These are phyloP conservation scores for Sporothrix globosa DNA, from an alignment of 2,329 filamentous ascomycete genomes.

Conservation along the genomic window DNA sequence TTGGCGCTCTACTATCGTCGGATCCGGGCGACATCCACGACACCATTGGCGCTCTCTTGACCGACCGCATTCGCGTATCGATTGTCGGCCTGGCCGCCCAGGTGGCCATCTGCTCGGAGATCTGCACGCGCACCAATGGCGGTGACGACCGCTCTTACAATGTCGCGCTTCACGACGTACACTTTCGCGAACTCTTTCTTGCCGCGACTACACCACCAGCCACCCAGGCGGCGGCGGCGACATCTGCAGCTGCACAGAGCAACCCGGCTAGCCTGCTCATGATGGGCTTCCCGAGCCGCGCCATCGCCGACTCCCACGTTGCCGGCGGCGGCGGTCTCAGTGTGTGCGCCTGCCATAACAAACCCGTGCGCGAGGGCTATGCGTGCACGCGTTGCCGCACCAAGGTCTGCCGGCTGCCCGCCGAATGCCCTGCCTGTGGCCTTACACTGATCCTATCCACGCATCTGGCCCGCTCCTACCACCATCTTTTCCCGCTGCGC, in stretches of 20 bases:
- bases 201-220: conserved; percentile 86
- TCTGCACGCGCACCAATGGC: conserved; percentile 84
- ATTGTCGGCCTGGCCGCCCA: conserved; percentile 91
- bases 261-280: conserved; percentile 70
- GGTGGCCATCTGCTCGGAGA: conserved; percentile 86
- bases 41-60: conserved; percentile 77
- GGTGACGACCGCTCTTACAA: conserved; percentile 65
- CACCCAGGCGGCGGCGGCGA: conserved; percentile 64
- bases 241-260: conserved; percentile 43
- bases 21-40: conserved; percentile 96
- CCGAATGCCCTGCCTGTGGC: conserved; percentile 88
- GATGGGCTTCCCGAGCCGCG: conserved; percentile 96
- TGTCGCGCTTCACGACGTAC: conserved; percentile 82
- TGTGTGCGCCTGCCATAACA: conserved; percentile 89
- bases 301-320: conserved; percentile 67
- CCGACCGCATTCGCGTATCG: conserved; percentile 82
- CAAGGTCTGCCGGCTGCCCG: conserved; percentile 87
- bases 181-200: conserved; percentile 88
- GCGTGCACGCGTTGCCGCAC: conserved; percentile 83
- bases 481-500: conserved; percentile 85
- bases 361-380: conserved; percentile 81
- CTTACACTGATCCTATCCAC: conserved; percentile 93
- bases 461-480: conserved; percentile 88
- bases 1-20: conserved; percentile 84
- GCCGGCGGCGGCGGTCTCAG: conserved; percentile 65